phyloP scores from a whole-genome alignment of 371 early-diverging fungal species.

The Mucor saturninus region DNA sequence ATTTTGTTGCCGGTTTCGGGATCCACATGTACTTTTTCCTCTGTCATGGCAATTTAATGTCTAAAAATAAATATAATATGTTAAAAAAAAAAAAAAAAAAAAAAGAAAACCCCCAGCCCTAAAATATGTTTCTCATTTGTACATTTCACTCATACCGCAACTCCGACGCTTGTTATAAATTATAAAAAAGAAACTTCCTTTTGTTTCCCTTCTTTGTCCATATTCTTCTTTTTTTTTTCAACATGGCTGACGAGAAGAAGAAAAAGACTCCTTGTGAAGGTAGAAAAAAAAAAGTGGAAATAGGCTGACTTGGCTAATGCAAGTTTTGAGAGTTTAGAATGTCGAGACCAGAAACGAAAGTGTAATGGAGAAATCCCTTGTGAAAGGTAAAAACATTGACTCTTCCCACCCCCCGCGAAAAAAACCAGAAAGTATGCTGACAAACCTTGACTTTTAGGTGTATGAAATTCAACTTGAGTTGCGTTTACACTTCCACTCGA shows the following conservation, averaged over 20 bases:
- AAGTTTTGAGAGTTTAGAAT: conserved; percentile 30
- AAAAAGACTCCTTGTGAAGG: conserved; percentile 32
- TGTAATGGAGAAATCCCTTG: conserved; percentile 40
- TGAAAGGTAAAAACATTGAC: conserved; percentile 30
- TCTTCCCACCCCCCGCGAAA: no score
- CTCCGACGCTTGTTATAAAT: background rate
- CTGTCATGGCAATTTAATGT: conserved; percentile 9
- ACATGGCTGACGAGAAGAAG: background rate
- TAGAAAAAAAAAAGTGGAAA: background rate
- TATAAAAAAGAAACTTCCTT: background rate
- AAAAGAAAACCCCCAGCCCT: background rate
- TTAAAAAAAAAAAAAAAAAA: background rate
- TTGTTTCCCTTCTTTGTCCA: conserved; percentile 1
- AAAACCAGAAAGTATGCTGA: background rate
- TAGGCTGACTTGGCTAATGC: background rate
- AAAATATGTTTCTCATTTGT: no score
- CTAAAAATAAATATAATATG: background rate
- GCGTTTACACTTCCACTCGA: conserved; percentile 29
- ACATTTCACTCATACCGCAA: no score
- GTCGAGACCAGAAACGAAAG: conserved; percentile 45
- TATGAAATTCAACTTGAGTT: conserved; percentile 29
- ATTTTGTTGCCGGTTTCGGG: conserved; percentile 49
- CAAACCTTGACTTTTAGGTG: conserved; percentile 22
- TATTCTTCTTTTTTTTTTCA: background rate
- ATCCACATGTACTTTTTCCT: conserved; percentile 35